phyloP scores from a whole-genome alignment of 164 flowering plant species.

The Buxus sempervirens region DNA sequence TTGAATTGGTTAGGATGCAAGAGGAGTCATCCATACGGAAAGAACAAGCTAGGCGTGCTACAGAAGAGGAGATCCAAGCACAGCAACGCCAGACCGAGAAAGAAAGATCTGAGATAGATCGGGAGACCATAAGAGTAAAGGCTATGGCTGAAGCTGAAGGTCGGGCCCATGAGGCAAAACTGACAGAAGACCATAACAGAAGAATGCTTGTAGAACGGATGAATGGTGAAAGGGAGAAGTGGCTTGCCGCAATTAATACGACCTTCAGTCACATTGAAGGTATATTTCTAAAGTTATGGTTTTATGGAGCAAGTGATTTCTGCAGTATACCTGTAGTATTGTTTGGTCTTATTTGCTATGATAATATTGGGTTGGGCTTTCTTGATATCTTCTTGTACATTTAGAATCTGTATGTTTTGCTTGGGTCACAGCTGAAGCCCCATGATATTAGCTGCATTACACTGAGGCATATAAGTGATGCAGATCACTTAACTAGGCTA shows the following conservation, averaged over 20 bases:
- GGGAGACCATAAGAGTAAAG: conserved; percentile 82
- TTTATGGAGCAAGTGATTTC: not conserved
- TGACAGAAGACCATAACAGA: conserved; percentile 79
- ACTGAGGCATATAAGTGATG: not conserved
- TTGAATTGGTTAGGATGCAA: conserved; percentile 85
- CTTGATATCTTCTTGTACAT: not conserved
- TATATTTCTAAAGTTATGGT: conserved; percentile 16
- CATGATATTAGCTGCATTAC: not conserved
- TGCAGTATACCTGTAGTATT: not conserved
- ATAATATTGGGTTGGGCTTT: not conserved
- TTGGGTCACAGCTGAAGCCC: not conserved
- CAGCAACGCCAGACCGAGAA: conserved; percentile 80
- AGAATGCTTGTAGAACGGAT: conserved; percentile 72
- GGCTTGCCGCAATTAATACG: conserved; percentile 96
- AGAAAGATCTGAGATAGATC: conserved; percentile 85
- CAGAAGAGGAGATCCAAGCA: conserved; percentile 91
- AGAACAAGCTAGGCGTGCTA: conserved; percentile 74
- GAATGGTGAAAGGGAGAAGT: conserved; percentile 88
- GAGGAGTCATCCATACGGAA: conserved; percentile 72
- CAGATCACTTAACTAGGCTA: not conserved
- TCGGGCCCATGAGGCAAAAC: conserved; percentile 86
- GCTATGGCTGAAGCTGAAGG: conserved; percentile 95
- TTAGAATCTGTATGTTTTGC: not conserved
- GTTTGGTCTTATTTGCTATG: not conserved
- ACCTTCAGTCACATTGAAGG: conserved; percentile 95